Conservation (phyloP, 2,329 filamentous ascomycete genomes). For the Xylaria sp. region DNA sequence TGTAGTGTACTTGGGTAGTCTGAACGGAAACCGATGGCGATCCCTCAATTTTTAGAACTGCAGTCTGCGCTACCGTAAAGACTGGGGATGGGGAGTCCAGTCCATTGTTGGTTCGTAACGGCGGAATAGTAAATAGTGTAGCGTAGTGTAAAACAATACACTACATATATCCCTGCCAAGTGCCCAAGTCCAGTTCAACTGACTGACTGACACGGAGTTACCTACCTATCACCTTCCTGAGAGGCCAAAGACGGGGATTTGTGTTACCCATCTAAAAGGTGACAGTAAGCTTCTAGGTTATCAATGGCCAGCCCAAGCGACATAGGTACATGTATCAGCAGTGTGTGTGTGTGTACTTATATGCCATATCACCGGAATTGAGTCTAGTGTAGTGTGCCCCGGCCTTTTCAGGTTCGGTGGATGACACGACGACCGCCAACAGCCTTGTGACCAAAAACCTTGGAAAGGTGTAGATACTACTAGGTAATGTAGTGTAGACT, state of each 20-base stretch:
- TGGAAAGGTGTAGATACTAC: neutral
- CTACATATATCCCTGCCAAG: neutral
- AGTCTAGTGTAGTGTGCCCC: neutral
- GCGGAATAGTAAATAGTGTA: no score
- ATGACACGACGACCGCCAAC: slow-evolving; percentile 1
- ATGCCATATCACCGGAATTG: slow-evolving; percentile 5
- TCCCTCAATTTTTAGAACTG: neutral
- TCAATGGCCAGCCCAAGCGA: slow-evolving; percentile 2
- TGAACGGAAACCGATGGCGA: slow-evolving; percentile 15
- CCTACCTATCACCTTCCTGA: neutral
- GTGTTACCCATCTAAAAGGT: slow-evolving; percentile 1
- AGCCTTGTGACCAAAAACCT: slow-evolving; percentile 15
- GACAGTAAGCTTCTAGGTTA: slow-evolving; percentile 13
- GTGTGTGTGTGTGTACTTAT: no score
- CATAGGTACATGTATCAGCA: no score
- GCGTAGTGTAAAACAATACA: no score
- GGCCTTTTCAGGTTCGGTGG: slow-evolving; percentile 1
- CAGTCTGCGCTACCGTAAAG: no score
- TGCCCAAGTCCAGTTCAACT: slow-evolving; percentile 3
- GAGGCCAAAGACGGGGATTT: slow-evolving; percentile 1
- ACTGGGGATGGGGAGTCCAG: no score
- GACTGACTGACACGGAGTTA: neutral
- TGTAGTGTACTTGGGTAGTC: no score
- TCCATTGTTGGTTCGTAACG: no score
- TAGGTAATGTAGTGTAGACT: neutral